A percentile compares a stretch with the other conserved stretches of the same genome.
phyloP scores from a whole-genome alignment of 768 basidiomycete genomes.

The Hortiboletus flavorubellus region DNA sequence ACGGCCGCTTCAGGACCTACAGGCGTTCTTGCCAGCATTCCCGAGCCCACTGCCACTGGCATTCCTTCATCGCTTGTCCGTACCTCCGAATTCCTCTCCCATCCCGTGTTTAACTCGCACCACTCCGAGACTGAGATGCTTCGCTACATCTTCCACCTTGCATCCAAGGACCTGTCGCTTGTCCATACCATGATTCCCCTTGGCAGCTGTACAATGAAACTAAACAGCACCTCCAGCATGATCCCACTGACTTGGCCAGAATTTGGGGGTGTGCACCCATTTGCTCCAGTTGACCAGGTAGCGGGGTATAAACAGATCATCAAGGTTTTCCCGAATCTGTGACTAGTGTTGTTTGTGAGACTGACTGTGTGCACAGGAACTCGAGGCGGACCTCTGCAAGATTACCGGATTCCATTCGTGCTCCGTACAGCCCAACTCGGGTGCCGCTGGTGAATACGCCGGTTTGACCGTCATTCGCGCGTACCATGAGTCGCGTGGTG shows the following conservation, averaged over 20 bases:
- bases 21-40: constrained; percentile 45
- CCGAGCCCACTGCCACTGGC: constrained; percentile 37
- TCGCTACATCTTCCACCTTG: constrained; percentile 91
- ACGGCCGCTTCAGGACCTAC: constrained; percentile 52
- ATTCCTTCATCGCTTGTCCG: constrained; percentile 59
- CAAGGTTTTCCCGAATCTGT: constrained; percentile 42
- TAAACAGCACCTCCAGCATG: constrained; percentile 98
- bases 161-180: constrained; percentile 91
- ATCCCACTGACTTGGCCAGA: constrained; percentile 94
- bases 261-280: constrained; percentile 88
- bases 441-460: constrained; percentile 96
- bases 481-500: constrained; percentile 86
- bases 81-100: constrained; percentile 69
- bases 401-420: constrained; percentile 97
- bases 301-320: constrained; percentile 82
- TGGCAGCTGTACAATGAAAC: constrained; percentile 96
- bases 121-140: constrained; percentile 99
- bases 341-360: not conserved
- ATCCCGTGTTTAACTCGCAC: constrained; percentile 93
- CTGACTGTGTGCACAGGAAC: constrained; percentile 54
- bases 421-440: constrained; percentile 98
- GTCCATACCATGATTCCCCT: constrained; percentile 96
- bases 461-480: constrained; percentile 94
- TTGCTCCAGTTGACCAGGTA: constrained; percentile 87
- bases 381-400: constrained; percentile 85